These are phyloP conservation scores for Flagelloscypha sp. DNA, from an alignment of 768 basidiomycete genomes.

Conservation along the genomic window DNA sequence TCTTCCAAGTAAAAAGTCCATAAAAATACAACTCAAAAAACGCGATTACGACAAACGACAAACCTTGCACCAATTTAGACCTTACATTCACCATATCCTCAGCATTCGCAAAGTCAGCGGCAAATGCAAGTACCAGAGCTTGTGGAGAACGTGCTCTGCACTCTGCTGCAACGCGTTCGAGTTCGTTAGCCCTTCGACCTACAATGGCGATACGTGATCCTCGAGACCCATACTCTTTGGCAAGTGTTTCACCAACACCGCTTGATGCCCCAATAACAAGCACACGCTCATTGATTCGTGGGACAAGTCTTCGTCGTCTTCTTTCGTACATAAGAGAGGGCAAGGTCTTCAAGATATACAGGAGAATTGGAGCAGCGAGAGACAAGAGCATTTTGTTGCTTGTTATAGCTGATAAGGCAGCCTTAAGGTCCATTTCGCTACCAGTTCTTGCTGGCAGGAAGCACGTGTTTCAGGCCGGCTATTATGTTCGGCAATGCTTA, in stretches of 20 bases:
- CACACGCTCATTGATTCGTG: slow-evolving; percentile 54
- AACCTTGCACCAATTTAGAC: slow-evolving; percentile 45
- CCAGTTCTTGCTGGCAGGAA: no score
- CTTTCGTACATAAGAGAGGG: no score
- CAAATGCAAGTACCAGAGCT: slow-evolving; percentile 34
- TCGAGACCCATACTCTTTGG: slow-evolving; percentile 60
- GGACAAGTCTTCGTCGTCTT: no score
- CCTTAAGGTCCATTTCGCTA: no score
- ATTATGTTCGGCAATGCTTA: no score
- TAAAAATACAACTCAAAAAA: background rate
- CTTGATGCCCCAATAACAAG: slow-evolving; percentile 78
- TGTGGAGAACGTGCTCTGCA: slow-evolving; percentile 29
- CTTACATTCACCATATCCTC: slow-evolving; percentile 63
- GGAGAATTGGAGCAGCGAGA: no score
- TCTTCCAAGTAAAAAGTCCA: slow-evolving; percentile 28
- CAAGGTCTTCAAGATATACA: no score
- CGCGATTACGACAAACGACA: slow-evolving; percentile 14
- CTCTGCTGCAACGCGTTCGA: slow-evolving; percentile 55
- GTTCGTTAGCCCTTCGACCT: slow-evolving; percentile 47
- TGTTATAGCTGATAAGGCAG: no score
- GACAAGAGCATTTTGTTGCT: no score
- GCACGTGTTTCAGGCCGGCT: no score
- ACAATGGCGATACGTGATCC: slow-evolving; percentile 73
- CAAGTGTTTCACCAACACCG: slow-evolving; percentile 71
- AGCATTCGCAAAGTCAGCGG: slow-evolving; percentile 56